Percentiles rank a stretch among this genome's conserved stretches.
phyloP scores from a whole-genome alignment of 176 grass and related monocot genomes.

The Lolium multiflorum region DNA sequence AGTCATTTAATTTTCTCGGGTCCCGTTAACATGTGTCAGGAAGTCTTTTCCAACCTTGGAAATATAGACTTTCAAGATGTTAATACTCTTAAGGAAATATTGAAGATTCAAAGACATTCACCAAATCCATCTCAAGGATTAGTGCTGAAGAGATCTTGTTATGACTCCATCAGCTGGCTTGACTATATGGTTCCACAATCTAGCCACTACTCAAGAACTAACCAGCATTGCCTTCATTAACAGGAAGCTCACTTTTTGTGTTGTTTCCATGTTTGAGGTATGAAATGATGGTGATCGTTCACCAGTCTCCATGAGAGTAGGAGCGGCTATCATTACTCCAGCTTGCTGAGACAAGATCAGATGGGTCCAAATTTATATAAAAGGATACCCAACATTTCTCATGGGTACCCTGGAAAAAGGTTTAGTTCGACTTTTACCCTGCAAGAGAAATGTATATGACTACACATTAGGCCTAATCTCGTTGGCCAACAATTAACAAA shows the following conservation, averaged over 20 bases:
- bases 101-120: conserved; percentile 3
- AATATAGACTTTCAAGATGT: neutral
- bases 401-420: conserved; percentile 32
- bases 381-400: neutral
- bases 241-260: conserved; percentile 28
- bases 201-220: neutral
- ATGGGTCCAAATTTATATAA: neutral
- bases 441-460: conserved; percentile 39
- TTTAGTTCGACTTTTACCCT: conserved; percentile 26
- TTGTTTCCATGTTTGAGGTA: conserved; percentile 26
- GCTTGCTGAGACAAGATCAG: conserved; percentile 7
- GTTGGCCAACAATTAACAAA: neutral
- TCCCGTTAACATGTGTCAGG: conserved; percentile 2
- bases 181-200: conserved; percentile 13
- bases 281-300: conserved; percentile 9
- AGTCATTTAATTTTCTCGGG: conserved; percentile 7
- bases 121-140: neutral
- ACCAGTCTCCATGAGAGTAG: conserved; percentile 32
- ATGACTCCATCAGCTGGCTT: neutral
- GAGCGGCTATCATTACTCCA: conserved; percentile 32
- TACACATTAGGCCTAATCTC: conserved; percentile 27
- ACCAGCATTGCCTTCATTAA: neutral
- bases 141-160: conserved; percentile 1
- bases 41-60: neutral
- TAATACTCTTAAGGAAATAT: neutral